Base-by-base conservation (phyloP, 2,329 filamentous ascomycete genomes). In the Reticulascus tulasneorum region DNA sequence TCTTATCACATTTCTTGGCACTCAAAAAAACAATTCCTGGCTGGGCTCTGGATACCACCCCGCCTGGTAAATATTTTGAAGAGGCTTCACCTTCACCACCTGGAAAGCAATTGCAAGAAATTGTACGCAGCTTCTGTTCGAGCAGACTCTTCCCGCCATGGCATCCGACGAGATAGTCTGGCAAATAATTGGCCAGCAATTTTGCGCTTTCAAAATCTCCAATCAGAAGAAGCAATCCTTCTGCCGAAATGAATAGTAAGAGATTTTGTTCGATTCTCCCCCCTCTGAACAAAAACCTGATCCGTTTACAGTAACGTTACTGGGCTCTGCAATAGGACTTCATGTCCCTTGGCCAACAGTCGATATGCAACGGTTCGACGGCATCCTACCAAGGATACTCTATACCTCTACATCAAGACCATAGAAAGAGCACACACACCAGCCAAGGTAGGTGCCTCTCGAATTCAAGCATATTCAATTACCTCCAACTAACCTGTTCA, bases 401-500 rank as follows among this genome's bases (percentile, higher is more conserved):
- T 97, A 45, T 97, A 96, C 67, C 82, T 97, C 38, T 97, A 94
- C 74, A 94, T 95, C 75, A 97, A 96, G 71, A 93, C 88, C 5
- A 79, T 90, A 49, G 89, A 95, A 69, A 86, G 93, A 44, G 75
- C 84, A 10, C 91, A 90, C 62, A 77, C 91, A 64, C 93, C 91
- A 2, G 83, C 79, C 40, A 94, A n/a, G n/a, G n/a, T n/a, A n/a
- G n/a, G n/a, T n/a, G n/a, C n/a, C n/a, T n/a, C n/a, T n/a, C n/a
- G n/a, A n/a, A n/a, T n/a, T n/a, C n/a, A n/a, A n/a, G n/a, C n/a
- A n/a, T n/a, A n/a, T n/a, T n/a, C n/a, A n/a, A n/a, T n/a, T n/a
- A n/a, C n/a, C n/a, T n/a, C n/a, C n/a, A n/a, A n/a, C n/a, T n/a
- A n/a, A n/a, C n/a, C n/a, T n/a, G n/a, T n/a, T n/a, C n/a, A n/a